These are phyloP conservation scores for Ganoderma leucocontextum DNA, from an alignment of 1,284 basidiomycete genomes.

Conservation along the genomic window DNA sequence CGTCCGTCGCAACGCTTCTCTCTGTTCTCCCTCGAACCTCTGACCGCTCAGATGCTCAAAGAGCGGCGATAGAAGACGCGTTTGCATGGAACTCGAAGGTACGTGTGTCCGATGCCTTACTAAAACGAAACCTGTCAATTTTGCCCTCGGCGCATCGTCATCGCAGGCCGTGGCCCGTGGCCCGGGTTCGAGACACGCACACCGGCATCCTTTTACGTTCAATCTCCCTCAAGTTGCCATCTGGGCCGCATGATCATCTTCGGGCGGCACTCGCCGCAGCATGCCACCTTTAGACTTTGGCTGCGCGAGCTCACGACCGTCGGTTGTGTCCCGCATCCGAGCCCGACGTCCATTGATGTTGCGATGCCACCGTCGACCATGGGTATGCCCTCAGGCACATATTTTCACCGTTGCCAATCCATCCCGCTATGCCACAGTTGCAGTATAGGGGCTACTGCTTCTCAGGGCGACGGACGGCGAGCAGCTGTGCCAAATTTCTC, in stretches of 20 bases:
- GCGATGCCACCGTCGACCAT: conserved; percentile 2
- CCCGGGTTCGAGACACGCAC: background rate
- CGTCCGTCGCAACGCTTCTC: background rate
- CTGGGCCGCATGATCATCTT: background rate
- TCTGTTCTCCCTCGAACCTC: background rate
- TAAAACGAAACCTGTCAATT: background rate
- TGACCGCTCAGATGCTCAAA: conserved; percentile 2
- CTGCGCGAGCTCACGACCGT: background rate
- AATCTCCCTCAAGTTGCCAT: background rate
- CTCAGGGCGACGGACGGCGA: background rate
- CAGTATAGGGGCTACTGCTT: background rate
- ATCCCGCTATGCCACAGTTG: background rate
- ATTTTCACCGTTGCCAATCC: background rate
- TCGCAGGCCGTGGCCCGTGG: background rate
- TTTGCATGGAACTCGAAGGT: conserved; percentile 3
- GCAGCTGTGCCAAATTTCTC: background rate
- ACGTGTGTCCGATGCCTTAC: background rate
- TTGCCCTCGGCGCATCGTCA: background rate
- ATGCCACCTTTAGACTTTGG: background rate
- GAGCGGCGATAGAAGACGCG: conserved; percentile 20
- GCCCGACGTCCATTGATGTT: background rate
- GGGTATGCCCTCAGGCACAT: background rate
- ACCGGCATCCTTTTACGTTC: background rate
- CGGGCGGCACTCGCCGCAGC: conserved; percentile 1
- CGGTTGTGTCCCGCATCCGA: background rate